phyloP scores from a whole-genome alignment of 139 green algal genomes.

The Desmodesmus armatus region DNA sequence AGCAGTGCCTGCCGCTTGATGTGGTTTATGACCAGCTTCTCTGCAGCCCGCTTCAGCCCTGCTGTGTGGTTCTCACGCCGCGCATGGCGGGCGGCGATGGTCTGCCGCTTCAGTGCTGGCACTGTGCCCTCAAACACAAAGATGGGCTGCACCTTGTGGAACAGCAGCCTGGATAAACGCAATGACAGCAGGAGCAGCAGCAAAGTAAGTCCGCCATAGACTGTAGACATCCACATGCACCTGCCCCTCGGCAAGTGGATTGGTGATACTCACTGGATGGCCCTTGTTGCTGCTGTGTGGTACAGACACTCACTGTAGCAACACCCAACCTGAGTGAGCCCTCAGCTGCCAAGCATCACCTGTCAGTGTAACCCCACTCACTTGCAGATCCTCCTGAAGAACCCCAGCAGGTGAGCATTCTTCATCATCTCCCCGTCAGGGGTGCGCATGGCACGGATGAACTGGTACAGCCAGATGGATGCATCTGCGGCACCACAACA shows the following conservation, averaged over 20 bases:
- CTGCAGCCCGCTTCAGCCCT: slow-evolving; percentile 82
- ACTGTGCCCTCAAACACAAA: slow-evolving; percentile 99
- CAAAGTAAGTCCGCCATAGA: no score
- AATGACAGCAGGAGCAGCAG: background rate
- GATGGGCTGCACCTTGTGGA: slow-evolving; percentile 91
- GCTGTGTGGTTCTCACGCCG: slow-evolving; percentile 82
- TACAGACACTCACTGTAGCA: background rate
- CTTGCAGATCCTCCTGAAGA: slow-evolving; percentile 96
- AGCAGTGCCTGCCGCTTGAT: slow-evolving; percentile 75
- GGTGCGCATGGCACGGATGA: slow-evolving; percentile 97
- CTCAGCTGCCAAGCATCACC: background rate
- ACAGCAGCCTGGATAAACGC: slow-evolving; percentile 84
- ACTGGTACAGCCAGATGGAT: slow-evolving; percentile 97
- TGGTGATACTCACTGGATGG: background rate
- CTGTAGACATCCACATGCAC: no score
- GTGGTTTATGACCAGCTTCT: slow-evolving; percentile 95
- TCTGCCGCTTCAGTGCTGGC: slow-evolving; percentile 93
- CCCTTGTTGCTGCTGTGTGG: background rate
- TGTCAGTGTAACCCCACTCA: background rate
- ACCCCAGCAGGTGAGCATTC: slow-evolving; percentile 96
- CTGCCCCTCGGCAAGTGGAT: no score
- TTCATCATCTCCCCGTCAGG: slow-evolving; percentile 90
- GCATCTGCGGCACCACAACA: slow-evolving; percentile 78
- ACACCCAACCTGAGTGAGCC: background rate
- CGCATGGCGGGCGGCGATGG: slow-evolving; percentile 73